Evolutionary conservation across 345 rosid species (phyloP).

Genomic region (Adansonia digitata): DNA sequence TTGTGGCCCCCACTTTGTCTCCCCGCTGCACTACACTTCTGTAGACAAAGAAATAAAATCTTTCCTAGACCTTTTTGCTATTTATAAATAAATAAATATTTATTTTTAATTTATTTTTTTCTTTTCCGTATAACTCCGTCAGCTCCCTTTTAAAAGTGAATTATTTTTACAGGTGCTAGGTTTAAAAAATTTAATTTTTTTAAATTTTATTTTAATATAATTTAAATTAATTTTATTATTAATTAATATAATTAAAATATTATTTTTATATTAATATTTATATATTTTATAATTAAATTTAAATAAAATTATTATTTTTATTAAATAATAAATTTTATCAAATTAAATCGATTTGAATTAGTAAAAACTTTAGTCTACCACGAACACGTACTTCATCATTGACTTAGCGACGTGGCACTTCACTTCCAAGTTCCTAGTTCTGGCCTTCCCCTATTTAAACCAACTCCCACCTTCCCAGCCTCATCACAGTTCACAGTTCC

Average conservation of each 20-base stretch:
- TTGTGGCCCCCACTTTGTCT: conserved; percentile 42
- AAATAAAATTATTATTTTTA: too few relatives aligned
- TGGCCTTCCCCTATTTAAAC: conserved; percentile 40
- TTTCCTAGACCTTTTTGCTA: not conserved
- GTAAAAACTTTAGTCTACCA: too few relatives aligned
- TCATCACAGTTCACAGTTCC: not conserved
- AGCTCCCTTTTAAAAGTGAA: conserved; percentile 33
- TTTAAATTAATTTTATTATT: too few relatives aligned
- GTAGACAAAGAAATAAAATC: not conserved
- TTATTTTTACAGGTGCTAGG: too few relatives aligned
- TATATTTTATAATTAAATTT: too few relatives aligned
- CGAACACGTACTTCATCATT: too few relatives aligned
- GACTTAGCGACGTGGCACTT: conserved; percentile 49
- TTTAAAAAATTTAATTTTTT: too few relatives aligned
- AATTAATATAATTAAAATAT: too few relatives aligned
- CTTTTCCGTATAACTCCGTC: conserved; percentile 14
- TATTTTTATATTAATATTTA: too few relatives aligned
- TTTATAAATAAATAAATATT: not conserved
- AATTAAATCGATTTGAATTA: too few relatives aligned
- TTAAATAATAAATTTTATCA: too few relatives aligned
- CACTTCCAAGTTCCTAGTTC: not conserved
- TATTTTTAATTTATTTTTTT: not conserved
- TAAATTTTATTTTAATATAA: too few relatives aligned
- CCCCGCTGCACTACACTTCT: conserved; percentile 27
- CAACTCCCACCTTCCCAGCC: conserved; percentile 1